These are phyloP conservation scores for Tetracladium maxilliforme DNA, from an alignment of 2,329 filamentous ascomycete species.

Conservation along the genomic window DNA sequence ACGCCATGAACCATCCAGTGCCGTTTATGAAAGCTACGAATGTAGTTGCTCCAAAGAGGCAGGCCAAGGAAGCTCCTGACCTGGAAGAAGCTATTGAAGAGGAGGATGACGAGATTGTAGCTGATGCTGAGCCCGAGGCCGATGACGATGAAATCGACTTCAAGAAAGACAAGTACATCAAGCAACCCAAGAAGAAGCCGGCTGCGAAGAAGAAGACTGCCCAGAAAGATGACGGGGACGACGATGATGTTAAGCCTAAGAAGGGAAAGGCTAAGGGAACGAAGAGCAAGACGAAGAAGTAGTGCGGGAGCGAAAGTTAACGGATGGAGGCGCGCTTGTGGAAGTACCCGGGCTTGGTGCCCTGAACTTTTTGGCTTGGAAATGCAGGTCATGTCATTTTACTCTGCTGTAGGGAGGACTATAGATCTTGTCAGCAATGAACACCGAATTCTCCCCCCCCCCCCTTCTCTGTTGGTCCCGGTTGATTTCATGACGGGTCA, in stretches of 20 bases:
- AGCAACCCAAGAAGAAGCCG: constrained; percentile 63
- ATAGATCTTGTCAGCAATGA: too few species aligned
- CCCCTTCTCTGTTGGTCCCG: too few species aligned
- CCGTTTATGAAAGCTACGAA: constrained; percentile 92
- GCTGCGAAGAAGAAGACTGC: constrained; percentile 33
- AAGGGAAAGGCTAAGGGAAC: too few species aligned
- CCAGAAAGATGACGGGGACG: constrained; percentile 14
- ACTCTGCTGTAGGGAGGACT: too few species aligned
- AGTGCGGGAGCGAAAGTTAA: not conserved
- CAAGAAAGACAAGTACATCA: constrained; percentile 93
- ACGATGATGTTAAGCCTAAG: constrained; percentile 11
- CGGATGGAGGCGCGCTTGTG: too few species aligned
- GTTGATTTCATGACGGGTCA: too few species aligned
- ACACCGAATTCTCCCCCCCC: too few species aligned
- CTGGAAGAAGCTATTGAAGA: constrained; percentile 94
- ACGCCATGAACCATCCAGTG: constrained; percentile 70
- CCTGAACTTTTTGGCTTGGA: too few species aligned
- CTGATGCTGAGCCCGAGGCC: constrained; percentile 30
- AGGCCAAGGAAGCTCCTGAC: constrained; percentile 67
- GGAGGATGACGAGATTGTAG: constrained; percentile 61
- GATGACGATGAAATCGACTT: constrained; percentile 60
- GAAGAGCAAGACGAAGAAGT: constrained; percentile 1
- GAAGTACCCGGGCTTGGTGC: too few species aligned
- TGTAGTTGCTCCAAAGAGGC: constrained; percentile 57
- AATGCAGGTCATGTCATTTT: too few species aligned